Percentiles rank a stretch among this genome's conserved stretches.
Evolutionary conservation across 352 stramenopile species (phyloP).

Genomic region (Pythium vanterpoolii): DNA sequence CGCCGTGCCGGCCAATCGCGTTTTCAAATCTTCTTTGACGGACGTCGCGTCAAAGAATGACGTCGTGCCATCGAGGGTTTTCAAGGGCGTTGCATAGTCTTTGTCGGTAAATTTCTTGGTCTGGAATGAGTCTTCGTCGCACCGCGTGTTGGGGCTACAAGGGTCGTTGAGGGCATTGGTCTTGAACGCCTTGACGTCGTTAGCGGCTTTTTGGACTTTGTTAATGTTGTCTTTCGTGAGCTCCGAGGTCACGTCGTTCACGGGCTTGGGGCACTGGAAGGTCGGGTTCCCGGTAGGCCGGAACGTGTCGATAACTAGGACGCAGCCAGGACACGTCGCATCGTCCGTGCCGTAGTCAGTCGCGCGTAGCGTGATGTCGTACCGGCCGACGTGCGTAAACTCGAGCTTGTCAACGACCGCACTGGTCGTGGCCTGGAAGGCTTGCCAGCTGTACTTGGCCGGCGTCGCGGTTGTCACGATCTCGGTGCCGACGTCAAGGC

Average conservation of each 20-base stretch:
- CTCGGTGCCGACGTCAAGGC: not conserved
- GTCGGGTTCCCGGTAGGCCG: conserved; percentile 31
- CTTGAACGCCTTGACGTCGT: conserved; percentile 37
- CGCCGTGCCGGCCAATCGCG: not conserved
- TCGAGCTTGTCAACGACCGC: conserved; percentile 34
- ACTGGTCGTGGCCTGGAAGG: conserved; percentile 37
- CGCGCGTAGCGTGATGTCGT: conserved; percentile 40
- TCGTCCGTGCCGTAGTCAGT: conserved; percentile 42
- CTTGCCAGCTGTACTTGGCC: conserved; percentile 32
- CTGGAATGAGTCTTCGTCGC: conserved; percentile 35
- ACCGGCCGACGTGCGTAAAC: conserved; percentile 47
- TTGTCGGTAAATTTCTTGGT: conserved; percentile 36
- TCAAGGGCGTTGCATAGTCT: not conserved
- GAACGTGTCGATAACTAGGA: conserved; percentile 48
- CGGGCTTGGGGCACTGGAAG: conserved; percentile 31
- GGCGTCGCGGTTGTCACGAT: not conserved
- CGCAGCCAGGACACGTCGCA: conserved; percentile 41
- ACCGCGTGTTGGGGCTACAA: conserved; percentile 39
- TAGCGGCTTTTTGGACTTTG: conserved; percentile 21
- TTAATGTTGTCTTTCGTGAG: conserved; percentile 32
- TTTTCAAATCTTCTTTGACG: not conserved
- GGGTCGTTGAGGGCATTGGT: conserved; percentile 48
- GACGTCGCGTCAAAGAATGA: conserved; percentile 1
- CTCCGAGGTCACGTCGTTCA: conserved; percentile 19
- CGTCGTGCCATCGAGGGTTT: not conserved